Conservation (phyloP, 164 flowering plant genomes). For the Nelumbo lutea region DNA sequence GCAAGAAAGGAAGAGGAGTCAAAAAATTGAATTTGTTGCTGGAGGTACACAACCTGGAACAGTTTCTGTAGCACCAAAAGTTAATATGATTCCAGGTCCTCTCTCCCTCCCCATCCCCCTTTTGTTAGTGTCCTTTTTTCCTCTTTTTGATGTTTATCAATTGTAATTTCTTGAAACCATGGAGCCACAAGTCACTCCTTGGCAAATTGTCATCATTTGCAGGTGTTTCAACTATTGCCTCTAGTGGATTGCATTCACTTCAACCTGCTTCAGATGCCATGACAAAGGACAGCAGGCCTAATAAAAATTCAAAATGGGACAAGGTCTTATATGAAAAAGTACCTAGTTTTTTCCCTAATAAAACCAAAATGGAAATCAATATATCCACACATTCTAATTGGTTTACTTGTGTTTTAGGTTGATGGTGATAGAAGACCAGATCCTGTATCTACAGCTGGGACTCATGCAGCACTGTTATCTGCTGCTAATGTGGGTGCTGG, state of each 20-base stretch:
- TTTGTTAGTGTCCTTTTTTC: neutral
- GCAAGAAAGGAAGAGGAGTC: slow-evolving; percentile 76
- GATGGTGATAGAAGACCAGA: slow-evolving; percentile 68
- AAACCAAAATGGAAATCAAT: neutral
- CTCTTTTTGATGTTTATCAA: neutral
- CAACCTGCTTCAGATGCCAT: slow-evolving; percentile 38
- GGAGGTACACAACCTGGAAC: slow-evolving; percentile 60
- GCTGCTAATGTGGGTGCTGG: slow-evolving; percentile 82
- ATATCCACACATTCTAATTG: neutral
- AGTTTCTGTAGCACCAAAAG: slow-evolving; percentile 37
- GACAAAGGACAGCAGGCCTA: slow-evolving; percentile 69
- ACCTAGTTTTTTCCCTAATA: neutral
- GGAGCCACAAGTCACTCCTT: neutral
- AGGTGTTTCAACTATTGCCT: slow-evolving; percentile 39
- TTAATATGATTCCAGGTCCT: slow-evolving; percentile 52
- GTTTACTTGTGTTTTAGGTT: slow-evolving; percentile 42
- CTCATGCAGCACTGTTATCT: slow-evolving; percentile 60
- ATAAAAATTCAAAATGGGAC: slow-evolving; percentile 97
- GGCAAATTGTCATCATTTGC: slow-evolving; percentile 13
- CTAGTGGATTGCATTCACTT: slow-evolving; percentile 33
- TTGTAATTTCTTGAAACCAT: no score
- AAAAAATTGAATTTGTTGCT: slow-evolving; percentile 64
- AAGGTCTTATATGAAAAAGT: slow-evolving; percentile 41
- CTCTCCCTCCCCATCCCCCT: neutral
- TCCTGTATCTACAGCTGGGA: slow-evolving; percentile 36